Evolutionary conservation across 2,329 filamentous ascomycete species (phyloP), one percentile per base, ranked within the genome.

Genomic region (Penicillium fuscoglaucum): DNA sequence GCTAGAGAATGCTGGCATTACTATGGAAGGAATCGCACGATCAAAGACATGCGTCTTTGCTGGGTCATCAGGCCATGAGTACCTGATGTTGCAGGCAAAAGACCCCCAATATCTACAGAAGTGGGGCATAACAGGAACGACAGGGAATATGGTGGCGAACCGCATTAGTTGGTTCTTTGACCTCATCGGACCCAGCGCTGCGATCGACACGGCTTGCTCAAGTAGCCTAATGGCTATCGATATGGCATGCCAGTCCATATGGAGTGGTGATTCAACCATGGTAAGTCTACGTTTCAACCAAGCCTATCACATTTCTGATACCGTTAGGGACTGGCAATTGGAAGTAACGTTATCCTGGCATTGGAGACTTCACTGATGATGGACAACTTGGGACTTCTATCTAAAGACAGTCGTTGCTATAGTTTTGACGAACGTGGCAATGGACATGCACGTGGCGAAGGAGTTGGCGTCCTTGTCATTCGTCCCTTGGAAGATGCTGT

Each of bases 401-500:
- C 41, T 15, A 49, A 58, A n/a, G 57, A 55, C 6, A 50, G 48
- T 15, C 49, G 55, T 19, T 63, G 57, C 40, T 57, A 53, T 17
- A 43, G 50, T 21, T 63, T 59, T 40, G 55, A 63, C 83, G 26
- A 65, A 86, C 6, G 69, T 76, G 6, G 49, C 13, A 53, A 47
- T 33, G 58, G 58, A 13, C 46, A 57, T 39, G 48, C 48, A 6
- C 49, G 58, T 12, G 58, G 58, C 6, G 58, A 60, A 46, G 58
- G 58, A 17, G 37, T 53, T 12, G 54, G 49, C 4, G 47, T 47
- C 15, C 45, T 60, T 24, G 49, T 60, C 9, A 47, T 79, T 10
- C 79, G 80, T 61, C 70, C 67, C 0, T 57, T 80, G 0, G 63
- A 70, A 7, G 68, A 75, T 49, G 79, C 79, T 1, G 49, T 80